Base-by-base conservation (phyloP, 208 protist species). In the Acanthamoeba sp. region DNA sequence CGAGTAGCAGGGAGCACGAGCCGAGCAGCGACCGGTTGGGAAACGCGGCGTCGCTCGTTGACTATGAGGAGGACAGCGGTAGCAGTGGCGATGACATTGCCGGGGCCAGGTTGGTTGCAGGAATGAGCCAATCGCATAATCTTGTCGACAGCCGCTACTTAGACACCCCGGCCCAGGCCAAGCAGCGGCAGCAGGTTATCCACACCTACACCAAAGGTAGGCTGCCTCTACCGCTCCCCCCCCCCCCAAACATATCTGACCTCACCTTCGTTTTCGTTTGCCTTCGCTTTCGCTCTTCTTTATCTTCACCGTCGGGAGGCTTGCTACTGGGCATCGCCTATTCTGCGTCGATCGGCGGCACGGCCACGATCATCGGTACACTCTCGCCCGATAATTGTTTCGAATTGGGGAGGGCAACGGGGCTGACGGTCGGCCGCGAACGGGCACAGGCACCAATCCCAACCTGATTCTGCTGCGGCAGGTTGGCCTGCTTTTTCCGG, bases 261-360 rank as follows among this genome's bases (percentile, higher is more conserved):
- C 45, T n/a, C n/a, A n/a, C n/a, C n/a, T n/a, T n/a, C n/a, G n/a
- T n/a, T n/a, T n/a, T n/a, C n/a, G n/a, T n/a, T n/a, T n/a, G n/a
- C n/a, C n/a, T n/a, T n/a, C n/a, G n/a, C n/a, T 71, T 6, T 20
- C 48, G 48, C 48, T 55, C 10, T 55, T 55, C 48, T 6, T 55
- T 20, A 69, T 29, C 62, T 22, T 34, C 22, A 1, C 42, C 18
- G 10, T 14, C 5, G 12, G 5, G 12, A 36, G 88, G 88, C 6
- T 1, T 93, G 12, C 66, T 93, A 3, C n/a, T 93, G 55, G 55
- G 59, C 16, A 55, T 93, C 27, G 88, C 88, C 64, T 93, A 93
- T 38, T 40, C 62, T 0, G 88, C 88, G 10, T 82, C 64, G 22
- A 93, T 93, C 9, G 88, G 88, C 22, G 88, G 88, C 59, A 93